A percentile compares a stretch with the other conserved stretches of the same genome.
These are phyloP conservation scores for Macrotyloma uniflorum DNA, from an alignment of 306 rosid genomes.

Conservation along the genomic window DNA sequence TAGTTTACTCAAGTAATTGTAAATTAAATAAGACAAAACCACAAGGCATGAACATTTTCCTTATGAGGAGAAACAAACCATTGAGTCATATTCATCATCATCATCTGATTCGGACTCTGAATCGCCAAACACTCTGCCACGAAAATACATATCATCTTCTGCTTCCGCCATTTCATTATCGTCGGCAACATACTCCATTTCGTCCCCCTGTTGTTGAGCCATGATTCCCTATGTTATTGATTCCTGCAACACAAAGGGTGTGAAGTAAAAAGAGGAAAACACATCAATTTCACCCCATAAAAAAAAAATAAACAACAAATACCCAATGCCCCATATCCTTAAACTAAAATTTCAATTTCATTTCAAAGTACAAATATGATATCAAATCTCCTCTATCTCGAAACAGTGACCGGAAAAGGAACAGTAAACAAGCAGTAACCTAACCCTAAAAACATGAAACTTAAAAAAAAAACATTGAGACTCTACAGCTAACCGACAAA, in stretches of 20 bases:
- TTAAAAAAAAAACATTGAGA: neutral
- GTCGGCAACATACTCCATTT: constrained; percentile 32
- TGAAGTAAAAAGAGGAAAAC: neutral
- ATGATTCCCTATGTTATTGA: constrained; percentile 9
- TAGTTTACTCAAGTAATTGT: neutral
- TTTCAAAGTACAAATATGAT: neutral
- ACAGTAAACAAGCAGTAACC: neutral
- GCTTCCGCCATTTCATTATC: constrained; percentile 51
- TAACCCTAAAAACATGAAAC: neutral
- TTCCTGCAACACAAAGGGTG: constrained; percentile 27
- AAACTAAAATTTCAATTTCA: neutral
- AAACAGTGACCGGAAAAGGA: neutral
- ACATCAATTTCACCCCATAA: neutral
- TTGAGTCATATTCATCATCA: constrained; percentile 34
- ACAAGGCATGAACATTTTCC: neutral
- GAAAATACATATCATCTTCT: constrained; percentile 41
- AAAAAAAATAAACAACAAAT: neutral
- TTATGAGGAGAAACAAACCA: constrained; percentile 40
- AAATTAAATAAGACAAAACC: neutral
- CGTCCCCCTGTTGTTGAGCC: constrained; percentile 42
- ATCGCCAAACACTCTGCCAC: constrained; percentile 41
- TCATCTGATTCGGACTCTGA: constrained; percentile 47
- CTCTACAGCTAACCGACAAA: constrained; percentile 1
- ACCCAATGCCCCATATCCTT: neutral
- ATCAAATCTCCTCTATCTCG: neutral